Evolutionary conservation across 140 eudicot species (phyloP).

Genomic region (Eryngium alpinum): DNA sequence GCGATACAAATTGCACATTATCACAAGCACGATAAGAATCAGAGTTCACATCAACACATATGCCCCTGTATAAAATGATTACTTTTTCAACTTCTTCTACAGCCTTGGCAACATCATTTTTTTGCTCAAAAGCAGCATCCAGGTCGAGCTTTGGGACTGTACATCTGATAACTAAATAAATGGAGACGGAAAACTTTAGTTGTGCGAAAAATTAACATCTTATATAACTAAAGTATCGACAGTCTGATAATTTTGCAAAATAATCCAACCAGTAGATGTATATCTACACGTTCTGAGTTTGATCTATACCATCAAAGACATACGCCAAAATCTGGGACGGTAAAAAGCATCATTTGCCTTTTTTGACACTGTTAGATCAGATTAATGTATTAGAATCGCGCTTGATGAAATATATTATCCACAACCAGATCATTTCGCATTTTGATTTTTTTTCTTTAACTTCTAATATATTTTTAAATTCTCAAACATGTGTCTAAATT

Average conservation of each 20-base stretch:
- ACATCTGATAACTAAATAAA: conserved; percentile 39
- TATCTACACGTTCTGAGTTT: neutral
- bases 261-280: neutral
- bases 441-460: too few species aligned
- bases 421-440: too few species aligned
- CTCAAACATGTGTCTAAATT: too few species aligned
- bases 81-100: conserved; percentile 57
- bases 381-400: too few species aligned
- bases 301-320: conserved; percentile 76
- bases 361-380: conserved; percentile 60
- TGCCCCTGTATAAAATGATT: neutral
- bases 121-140: conserved; percentile 55
- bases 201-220: neutral
- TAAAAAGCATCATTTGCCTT: conserved; percentile 89
- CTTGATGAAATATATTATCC: too few species aligned
- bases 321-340: conserved; percentile 88
- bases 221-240: neutral
- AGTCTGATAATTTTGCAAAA: neutral
- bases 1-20: neutral
- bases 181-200: neutral
- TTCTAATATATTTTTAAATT: too few species aligned
- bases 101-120: conserved; percentile 52
- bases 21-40: neutral
- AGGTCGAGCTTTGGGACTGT: conserved; percentile 46
- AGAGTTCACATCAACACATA: neutral